Evolutionary conservation across 768 basidiomycete genomes (phyloP).

Genomic region (Auriculariales sp.): DNA sequence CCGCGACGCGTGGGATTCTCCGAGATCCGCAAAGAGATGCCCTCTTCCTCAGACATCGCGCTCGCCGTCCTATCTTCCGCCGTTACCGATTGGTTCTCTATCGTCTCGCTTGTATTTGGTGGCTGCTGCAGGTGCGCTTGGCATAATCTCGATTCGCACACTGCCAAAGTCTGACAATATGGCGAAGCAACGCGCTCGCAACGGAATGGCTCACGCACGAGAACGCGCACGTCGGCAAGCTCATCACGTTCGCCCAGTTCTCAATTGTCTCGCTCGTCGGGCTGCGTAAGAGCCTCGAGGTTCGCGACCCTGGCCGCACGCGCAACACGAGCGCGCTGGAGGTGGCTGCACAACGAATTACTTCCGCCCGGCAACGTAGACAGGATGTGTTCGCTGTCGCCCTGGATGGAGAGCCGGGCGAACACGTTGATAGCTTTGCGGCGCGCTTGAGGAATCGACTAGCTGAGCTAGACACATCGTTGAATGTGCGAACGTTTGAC

Average conservation of each 20-base stretch:
- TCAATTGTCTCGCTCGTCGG: slow-evolving; percentile 60
- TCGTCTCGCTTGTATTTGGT: slow-evolving; percentile 68
- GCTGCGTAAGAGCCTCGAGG: slow-evolving; percentile 38
- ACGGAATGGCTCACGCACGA: slow-evolving; percentile 57
- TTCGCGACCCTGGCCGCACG: slow-evolving; percentile 10
- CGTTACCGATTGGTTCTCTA: slow-evolving; percentile 37
- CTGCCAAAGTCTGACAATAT: not conserved
- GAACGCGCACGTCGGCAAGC: slow-evolving; percentile 57
- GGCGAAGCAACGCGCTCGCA: slow-evolving; percentile 57
- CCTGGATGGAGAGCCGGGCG: not conserved
- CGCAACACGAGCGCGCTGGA: not conserved
- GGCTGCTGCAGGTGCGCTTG: slow-evolving; percentile 66
- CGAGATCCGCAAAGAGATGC: too few relatives aligned
- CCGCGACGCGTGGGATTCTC: not conserved
- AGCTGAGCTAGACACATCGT: too few relatives aligned
- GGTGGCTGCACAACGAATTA: not conserved
- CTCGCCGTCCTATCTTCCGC: not conserved
- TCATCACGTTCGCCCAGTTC: slow-evolving; percentile 85
- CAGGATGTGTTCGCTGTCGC: not conserved
- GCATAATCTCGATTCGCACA: not conserved
- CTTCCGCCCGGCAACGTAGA: not conserved
- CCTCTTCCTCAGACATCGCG: too few relatives aligned
- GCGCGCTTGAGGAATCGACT: too few relatives aligned
- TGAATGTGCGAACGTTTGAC: too few relatives aligned
- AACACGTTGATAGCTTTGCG: not conserved